These are phyloP conservation scores for Amphicarpaea edgeworthii DNA, from an alignment of 306 rosid genomes.

Conservation along the genomic window DNA sequence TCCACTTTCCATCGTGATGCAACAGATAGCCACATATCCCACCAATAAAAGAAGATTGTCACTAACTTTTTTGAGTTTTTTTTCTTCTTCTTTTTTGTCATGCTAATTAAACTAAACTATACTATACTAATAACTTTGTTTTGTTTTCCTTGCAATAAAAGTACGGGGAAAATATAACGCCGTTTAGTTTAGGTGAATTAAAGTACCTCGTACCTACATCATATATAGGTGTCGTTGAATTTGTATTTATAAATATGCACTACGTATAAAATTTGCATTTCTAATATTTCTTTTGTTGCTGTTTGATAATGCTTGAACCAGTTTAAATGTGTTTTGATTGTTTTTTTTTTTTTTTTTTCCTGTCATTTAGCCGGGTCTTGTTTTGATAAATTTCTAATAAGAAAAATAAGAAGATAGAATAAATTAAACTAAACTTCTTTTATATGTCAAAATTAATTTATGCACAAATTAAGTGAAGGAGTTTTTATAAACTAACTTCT, in stretches of 20 bases:
- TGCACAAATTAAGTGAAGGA: no score
- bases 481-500: no score
- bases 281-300: not conserved
- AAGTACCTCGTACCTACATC: slow-evolving; percentile 31
- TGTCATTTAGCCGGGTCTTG: no score
- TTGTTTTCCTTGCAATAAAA: slow-evolving; percentile 4
- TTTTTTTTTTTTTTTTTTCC: not conserved
- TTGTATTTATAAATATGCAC: not conserved
- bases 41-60: slow-evolving; percentile 46
- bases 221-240: not conserved
- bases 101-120: not conserved
- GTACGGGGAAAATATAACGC: slow-evolving; percentile 17
- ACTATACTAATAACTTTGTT: not conserved
- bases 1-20: slow-evolving; percentile 50
- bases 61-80: slow-evolving; percentile 26
- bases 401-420: no score
- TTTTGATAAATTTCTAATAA: no score
- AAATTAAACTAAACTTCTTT: no score
- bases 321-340: not conserved
- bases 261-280: not conserved
- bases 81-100: not conserved
- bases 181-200: slow-evolving; percentile 38
- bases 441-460: no score
- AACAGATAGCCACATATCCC: slow-evolving; percentile 54
- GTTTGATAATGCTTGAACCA: not conserved